A percentile compares a stretch with the other conserved stretches of the same genome.
Evolutionary conservation across 495 filamentous ascomycete genomes (phyloP).

Genomic region (Penicillium bialowiezense): DNA sequence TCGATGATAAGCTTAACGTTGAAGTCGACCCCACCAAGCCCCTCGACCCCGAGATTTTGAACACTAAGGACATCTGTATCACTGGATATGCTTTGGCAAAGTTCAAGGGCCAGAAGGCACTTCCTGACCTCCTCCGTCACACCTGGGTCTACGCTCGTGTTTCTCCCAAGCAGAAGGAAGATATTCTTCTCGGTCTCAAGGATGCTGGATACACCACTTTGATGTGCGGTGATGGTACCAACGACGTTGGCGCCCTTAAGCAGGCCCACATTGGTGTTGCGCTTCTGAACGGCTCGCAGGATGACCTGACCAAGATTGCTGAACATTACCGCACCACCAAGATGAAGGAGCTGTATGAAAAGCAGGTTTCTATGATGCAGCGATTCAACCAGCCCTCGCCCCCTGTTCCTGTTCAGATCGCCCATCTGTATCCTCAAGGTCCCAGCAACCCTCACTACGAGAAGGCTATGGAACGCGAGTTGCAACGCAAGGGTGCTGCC

Average conservation of each 20-base stretch:
- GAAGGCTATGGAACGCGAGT: constrained; percentile 84
- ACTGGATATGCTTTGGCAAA: constrained; percentile 92
- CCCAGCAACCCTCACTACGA: constrained; percentile 92
- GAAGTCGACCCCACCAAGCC: constrained; percentile 82
- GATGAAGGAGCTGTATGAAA: constrained; percentile 99
- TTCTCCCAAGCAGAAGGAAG: constrained; percentile 98
- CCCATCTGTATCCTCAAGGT: constrained; percentile 91
- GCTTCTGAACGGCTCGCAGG: constrained; percentile 88
- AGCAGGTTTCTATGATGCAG: constrained; percentile 85
- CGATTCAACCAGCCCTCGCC: constrained; percentile 89
- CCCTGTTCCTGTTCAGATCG: constrained; percentile 84
- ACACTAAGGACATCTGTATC: constrained; percentile 88
- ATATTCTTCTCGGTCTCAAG: constrained; percentile 93
- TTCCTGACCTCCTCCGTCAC: constrained; percentile 74
- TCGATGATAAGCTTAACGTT: constrained; percentile 84
- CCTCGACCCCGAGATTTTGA: constrained; percentile 77
- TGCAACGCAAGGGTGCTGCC: constrained; percentile 63
- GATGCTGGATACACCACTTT: constrained; percentile 96
- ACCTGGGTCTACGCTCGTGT: constrained; percentile 98
- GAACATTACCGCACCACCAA: constrained; percentile 91
- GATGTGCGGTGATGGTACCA: constrained; percentile 98
- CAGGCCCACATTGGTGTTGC: constrained; percentile 97
- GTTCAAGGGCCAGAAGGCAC: constrained; percentile 74
- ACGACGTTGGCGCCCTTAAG: constrained; percentile 97
- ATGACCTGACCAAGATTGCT: constrained; percentile 85